Conservation (phyloP, 129 eudicot genomes). For the sunflower (Helianthus annuus) region DNA sequence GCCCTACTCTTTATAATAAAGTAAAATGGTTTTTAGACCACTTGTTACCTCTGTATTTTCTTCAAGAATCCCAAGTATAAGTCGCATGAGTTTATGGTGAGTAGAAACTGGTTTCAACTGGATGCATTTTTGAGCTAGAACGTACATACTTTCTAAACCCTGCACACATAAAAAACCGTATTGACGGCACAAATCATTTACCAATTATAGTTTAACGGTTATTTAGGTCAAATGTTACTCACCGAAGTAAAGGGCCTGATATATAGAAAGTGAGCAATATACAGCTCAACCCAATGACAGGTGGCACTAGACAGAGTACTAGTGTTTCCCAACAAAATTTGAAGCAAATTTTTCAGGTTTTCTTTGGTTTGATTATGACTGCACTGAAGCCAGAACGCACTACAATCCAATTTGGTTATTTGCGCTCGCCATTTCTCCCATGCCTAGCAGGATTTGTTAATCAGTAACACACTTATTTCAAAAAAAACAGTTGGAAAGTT, state of each 20-base stretch:
- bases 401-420: conserved; percentile 92
- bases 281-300: conserved; percentile 88
- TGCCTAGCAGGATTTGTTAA: conserved; percentile 48
- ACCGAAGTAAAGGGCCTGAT: conserved; percentile 94
- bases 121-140: conserved; percentile 90
- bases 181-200: conserved; percentile 8
- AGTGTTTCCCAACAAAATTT: conserved; percentile 80
- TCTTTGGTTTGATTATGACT: conserved; percentile 74
- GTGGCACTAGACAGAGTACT: conserved; percentile 63
- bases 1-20: not conserved
- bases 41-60: conserved; percentile 83
- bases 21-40: not conserved
- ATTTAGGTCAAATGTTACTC: conserved; percentile 27
- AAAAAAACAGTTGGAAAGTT: not conserved
- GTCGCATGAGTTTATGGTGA: conserved; percentile 68
- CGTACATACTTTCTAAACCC: conserved; percentile 96
- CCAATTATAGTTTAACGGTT: not conserved
- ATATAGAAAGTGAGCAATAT: conserved; percentile 73
- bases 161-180: conserved; percentile 29
- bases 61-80: conserved; percentile 76
- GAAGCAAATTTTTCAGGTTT: conserved; percentile 71
- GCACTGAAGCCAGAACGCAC: conserved; percentile 95
- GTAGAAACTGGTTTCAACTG: conserved; percentile 61
- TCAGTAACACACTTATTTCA: conserved; percentile 7
- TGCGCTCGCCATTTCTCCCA: conserved; percentile 98